phyloP scores from a whole-genome alignment of 1,139 yeast genomes.

The Pneumocystis oryctolagi region DNA sequence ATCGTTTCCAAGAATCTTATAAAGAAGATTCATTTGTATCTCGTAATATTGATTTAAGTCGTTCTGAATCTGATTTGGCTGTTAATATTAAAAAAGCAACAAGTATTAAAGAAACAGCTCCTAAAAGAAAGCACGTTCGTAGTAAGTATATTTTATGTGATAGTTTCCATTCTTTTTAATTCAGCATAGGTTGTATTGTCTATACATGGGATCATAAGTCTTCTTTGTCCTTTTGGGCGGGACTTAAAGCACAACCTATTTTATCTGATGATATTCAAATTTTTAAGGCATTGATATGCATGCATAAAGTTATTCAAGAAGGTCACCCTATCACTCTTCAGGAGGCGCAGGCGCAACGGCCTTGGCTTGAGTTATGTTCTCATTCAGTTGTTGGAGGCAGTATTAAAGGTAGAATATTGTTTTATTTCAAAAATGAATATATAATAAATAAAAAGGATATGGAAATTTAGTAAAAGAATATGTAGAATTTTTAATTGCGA shows the following conservation, averaged over 20 bases:
- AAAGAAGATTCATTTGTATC: background rate
- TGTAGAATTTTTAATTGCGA: slow-evolving; percentile 51
- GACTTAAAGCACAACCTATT: slow-evolving; percentile 64
- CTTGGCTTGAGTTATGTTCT: slow-evolving; percentile 43
- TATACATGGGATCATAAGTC: slow-evolving; percentile 93
- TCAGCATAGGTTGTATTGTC: slow-evolving; percentile 55
- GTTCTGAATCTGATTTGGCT: slow-evolving; percentile 24
- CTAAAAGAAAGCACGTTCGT: slow-evolving; percentile 82
- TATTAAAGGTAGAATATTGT: slow-evolving; percentile 6
- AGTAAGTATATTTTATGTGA: slow-evolving; percentile 8
- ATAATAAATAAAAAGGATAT: slow-evolving; percentile 30
- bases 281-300: slow-evolving; percentile 74
- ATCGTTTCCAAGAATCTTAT: background rate
- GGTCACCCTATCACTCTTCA: slow-evolving; percentile 78
- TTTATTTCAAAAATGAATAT: background rate
- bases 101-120: slow-evolving; percentile 73
- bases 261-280: slow-evolving; percentile 69
- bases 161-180: slow-evolving; percentile 22
- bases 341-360: slow-evolving; percentile 63
- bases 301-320: slow-evolving; percentile 90
- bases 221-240: slow-evolving; percentile 75
- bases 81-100: slow-evolving; percentile 76
- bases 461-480: slow-evolving; percentile 68
- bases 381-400: slow-evolving; percentile 25
- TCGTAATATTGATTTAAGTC: background rate